Evolutionary conservation across 2,329 filamentous ascomycete genomes (phyloP), one percentile per base, ranked within the genome.

Genomic region (Penicillium sp.): DNA sequence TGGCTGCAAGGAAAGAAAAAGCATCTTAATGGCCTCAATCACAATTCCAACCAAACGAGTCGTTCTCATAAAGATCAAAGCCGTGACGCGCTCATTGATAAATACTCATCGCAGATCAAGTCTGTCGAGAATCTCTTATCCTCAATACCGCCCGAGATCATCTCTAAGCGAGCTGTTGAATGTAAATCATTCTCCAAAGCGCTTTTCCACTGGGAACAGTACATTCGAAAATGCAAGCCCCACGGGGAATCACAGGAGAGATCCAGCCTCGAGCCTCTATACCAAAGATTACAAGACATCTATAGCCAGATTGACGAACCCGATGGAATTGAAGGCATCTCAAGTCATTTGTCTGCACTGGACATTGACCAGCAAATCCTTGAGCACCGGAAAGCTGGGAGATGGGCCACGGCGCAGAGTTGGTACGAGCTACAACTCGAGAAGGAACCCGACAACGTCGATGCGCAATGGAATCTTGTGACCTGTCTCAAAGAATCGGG

Each of bases 231-330:
- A 58, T 69, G 71, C 49, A 71, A 67, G 44, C 61, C 64, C n/a
- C 71, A 68, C 51, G 62, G 59, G 24, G 68, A 72, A 24, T 74
- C 75, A 1, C 74, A 76, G 2, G 77, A 81, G 21, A 56, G 64
- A 12, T 72, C 78, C n/a, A 76, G 75, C 42, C 64, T 76, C 40
- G 76, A 85, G 46, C 76, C 81, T 22, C 75, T 93, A 4, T 79
- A 94, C 52, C 81, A 88, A 57, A 81, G 84, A 53, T 74, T 98
- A 22, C 91, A 97, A 63, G 84, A 91, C 46, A 95, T 98, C 17
- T 99, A 98, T 68, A 88, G 88, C 1, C 87, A 96, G 60, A 97
- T 99, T 53, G 93, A 99, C 62, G 93, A 99, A 61, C 94, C 93
- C 0, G 93, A 99, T 67, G 90, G 91, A 1, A 83, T 98, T 31